Evolutionary conservation across 2,329 filamentous ascomycete genomes (phyloP), one percentile per base, ranked within the genome.

Genomic region (Orbilia ellipsospora): DNA sequence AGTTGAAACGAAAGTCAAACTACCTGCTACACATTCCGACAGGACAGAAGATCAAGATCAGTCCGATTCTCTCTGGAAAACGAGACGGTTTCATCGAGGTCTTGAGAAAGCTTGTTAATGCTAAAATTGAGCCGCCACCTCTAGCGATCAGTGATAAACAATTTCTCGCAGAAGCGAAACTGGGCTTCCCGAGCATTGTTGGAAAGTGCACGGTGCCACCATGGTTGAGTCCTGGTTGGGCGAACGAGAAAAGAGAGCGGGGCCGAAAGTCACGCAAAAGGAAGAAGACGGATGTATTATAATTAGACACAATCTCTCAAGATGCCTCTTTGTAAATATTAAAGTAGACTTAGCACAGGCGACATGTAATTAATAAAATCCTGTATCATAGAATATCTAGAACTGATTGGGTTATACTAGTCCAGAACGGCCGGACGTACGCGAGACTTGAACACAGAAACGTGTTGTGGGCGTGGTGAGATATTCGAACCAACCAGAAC

Each of bases 131-230:
- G 3, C 72, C 72, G 36, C 72, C 72, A 20, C 72, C 59, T 10
- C 72, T 75, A 1, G 64, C 72, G 12, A 75, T 75, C 40, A 65
- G 45, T 44, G 60, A 69, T 59, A 61, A 65, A 42, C 31, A 50
- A 16, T 75, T 75, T 23, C 40, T 75, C 1, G 64, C 48, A 42
- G 72, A 75, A 48, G 72, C 72, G 48, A 75, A 75, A 45, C 15
- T 48, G n/a, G 72, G 72, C 1, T 75, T 75, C 23, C 72, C 64
- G 20, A 75, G 72, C n/a, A 55, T 69, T 31, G 72, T 75, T 20
- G 72, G 72, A 7, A 57, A 45, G 42, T 75, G 72, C 45, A 65
- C 72, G 5, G 72, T 75, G 12, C 72, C 72, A 26, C 52, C 59
- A 60, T 75, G 72, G 72, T 23, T 75, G 36, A 67, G 72, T 44